Base-by-base conservation (phyloP, 371 early-diverging fungal genomes). In the Haplosporangium sp. region DNA sequence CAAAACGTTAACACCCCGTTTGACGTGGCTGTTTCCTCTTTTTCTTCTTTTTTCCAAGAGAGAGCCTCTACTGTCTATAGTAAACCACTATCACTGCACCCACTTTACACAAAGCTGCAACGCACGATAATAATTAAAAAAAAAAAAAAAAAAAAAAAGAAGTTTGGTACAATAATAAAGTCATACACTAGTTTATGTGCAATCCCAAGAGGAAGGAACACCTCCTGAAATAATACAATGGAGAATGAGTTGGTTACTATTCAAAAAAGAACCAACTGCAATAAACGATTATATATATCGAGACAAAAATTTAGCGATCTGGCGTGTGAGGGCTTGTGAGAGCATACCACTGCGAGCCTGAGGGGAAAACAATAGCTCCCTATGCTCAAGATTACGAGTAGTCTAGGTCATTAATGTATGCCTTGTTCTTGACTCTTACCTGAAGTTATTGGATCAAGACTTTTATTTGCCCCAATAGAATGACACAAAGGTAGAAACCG, bases 331-430 rank as follows among this genome's bases (percentile, higher is more conserved):
- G 55, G 55, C 35, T 15, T 52, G 52, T 52, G 52, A 52, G 52
- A 55, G 34, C 55, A 9, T 34, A 11, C 34, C 3, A 4, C 27
- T 27, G 34, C 55, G 55, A 55, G 55, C 55, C 55, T 55, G 55
- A 55, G 55, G 55, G 55, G 27, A 27, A 27, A 27, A 27, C 27
- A 55, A 55, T 55, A 27, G 55, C 55, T 34, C 34, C 11, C 13
- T 34, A 55, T 8, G 34, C 34, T 40, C 10, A 37, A 37, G 9
- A 2, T 4, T 8, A 34, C 44, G 44, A 13, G 20, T 44, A 44
- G 61, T 19, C 55, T 48, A 39, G 64, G 39, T 64, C 64, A n/a
- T 50, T 63, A 20, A 37, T 52, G 48, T 52, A 35, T 55, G 55
- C 55, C 55, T 55, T 55, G 27, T 53, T 7, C 53, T 20, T 42